Evolutionary conservation across 208 protist species (phyloP).

Genomic region (Trypanosomatidae sp.): DNA sequence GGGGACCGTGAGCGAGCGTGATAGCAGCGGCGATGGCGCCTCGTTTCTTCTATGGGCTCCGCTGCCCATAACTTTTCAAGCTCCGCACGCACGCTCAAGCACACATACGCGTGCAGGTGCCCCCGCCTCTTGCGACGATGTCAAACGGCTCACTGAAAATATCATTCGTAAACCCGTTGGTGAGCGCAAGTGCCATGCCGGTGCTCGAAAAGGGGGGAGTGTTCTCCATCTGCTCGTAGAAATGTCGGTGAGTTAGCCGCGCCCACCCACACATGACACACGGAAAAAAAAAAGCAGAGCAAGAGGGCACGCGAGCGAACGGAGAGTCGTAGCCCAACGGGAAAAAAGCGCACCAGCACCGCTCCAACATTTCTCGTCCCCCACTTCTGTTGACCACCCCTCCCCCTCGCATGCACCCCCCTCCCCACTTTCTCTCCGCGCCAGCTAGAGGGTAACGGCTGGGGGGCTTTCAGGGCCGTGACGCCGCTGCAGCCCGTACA

Average conservation of each 20-base stretch:
- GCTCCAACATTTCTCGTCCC: neutral
- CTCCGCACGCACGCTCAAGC: neutral
- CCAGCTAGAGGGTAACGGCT: constrained; percentile 10
- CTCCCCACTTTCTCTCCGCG: neutral
- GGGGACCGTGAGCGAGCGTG: neutral
- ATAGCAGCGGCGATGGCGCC: too few relatives aligned
- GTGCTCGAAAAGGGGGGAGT: too few relatives aligned
- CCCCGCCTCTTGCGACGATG: neutral
- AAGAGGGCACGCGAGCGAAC: neutral
- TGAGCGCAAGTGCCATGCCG: neutral
- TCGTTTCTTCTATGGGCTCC: neutral
- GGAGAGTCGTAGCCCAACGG: neutral
- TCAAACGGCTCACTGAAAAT: neutral
- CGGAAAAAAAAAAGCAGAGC: neutral
- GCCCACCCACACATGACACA: neutral
- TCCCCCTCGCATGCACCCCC: neutral
- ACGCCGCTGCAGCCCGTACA: constrained; percentile 32
- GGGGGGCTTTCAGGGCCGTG: constrained; percentile 49
- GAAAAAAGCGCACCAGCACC: neutral
- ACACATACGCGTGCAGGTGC: neutral
- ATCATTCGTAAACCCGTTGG: neutral
- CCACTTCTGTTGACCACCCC: neutral
- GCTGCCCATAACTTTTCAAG: neutral
- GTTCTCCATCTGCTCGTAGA: neutral
- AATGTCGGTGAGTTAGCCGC: neutral